Conservation (phyloP, 2,329 filamentous ascomycete species). For the Cordyceps javanica region DNA sequence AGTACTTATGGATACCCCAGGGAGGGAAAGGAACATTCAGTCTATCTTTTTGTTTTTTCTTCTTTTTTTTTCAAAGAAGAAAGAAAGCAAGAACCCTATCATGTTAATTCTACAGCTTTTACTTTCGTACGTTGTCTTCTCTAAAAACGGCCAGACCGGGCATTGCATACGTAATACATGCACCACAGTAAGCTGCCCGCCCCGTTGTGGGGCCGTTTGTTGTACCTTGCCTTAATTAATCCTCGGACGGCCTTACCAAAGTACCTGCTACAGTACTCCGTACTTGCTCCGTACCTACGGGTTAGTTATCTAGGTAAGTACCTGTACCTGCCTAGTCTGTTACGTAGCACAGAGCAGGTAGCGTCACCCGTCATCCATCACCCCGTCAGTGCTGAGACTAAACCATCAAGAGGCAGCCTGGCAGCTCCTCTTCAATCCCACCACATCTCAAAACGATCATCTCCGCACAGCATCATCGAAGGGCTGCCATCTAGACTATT, state of each 20-base stretch:
- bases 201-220: not conserved
- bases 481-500: constrained; percentile 3
- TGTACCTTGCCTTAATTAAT: not conserved
- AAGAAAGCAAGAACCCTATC: too few relatives aligned
- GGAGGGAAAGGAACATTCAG: too few relatives aligned
- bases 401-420: constrained; percentile 1
- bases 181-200: not conserved
- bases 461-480: constrained; percentile 6
- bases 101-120: too few relatives aligned
- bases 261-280: too few relatives aligned
- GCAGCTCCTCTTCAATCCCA: not conserved
- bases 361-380: constrained; percentile 3
- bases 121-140: too few relatives aligned
- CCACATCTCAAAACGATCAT: not conserved
- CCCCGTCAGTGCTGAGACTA: not conserved
- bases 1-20: too few relatives aligned
- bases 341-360: not conserved
- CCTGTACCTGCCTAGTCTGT: not conserved
- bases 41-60: too few relatives aligned
- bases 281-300: too few relatives aligned
- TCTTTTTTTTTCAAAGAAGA: too few relatives aligned
- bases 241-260: not conserved
- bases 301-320: not conserved
- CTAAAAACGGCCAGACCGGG: too few relatives aligned
- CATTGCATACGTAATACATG: not conserved